These are phyloP conservation scores for Scedosporium boydii DNA, from an alignment of 2,329 filamentous ascomycete genomes.

Conservation along the genomic window DNA sequence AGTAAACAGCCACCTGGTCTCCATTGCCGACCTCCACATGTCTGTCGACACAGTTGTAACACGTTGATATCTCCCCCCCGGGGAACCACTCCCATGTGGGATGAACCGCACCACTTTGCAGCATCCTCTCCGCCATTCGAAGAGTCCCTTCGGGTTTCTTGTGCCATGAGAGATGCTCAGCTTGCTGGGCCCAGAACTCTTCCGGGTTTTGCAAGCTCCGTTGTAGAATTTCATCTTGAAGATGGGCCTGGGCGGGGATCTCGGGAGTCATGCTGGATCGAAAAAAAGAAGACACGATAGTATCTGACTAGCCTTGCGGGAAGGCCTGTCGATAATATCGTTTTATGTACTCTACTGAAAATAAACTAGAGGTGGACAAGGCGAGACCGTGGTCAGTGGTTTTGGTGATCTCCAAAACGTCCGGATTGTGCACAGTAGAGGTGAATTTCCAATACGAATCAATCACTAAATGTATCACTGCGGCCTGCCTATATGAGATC, in stretches of 20 bases:
- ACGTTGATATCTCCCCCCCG: conserved; percentile 79
- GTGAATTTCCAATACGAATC: too few species aligned
- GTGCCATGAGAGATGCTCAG: conserved; percentile 72
- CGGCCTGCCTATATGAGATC: too few species aligned
- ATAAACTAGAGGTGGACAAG: too few species aligned
- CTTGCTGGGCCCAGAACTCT: conserved; percentile 67
- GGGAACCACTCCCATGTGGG: conserved; percentile 86
- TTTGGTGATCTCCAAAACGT: too few species aligned
- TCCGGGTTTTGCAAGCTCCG: conserved; percentile 58
- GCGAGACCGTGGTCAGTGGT: too few species aligned
- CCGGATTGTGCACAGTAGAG: too few species aligned
- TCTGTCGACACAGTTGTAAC: conserved; percentile 84
- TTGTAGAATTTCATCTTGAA: conserved; percentile 40
- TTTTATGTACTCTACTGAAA: too few species aligned
- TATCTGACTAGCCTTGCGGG: too few species aligned
- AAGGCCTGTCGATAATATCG: too few species aligned
- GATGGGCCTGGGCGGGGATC: conserved; percentile 18
- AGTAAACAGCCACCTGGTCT: conserved; percentile 65
- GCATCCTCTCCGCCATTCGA: conserved; percentile 48
- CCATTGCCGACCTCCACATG: conserved; percentile 75
- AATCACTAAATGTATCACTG: too few species aligned
- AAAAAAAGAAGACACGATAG: too few species aligned
- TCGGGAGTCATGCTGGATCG: too few species aligned
- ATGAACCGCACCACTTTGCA: conserved; percentile 54
- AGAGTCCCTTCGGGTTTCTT: conserved; percentile 59